Base-by-base conservation (phyloP, 2,329 filamentous ascomycete genomes). In the Lecanicillium sp. region DNA sequence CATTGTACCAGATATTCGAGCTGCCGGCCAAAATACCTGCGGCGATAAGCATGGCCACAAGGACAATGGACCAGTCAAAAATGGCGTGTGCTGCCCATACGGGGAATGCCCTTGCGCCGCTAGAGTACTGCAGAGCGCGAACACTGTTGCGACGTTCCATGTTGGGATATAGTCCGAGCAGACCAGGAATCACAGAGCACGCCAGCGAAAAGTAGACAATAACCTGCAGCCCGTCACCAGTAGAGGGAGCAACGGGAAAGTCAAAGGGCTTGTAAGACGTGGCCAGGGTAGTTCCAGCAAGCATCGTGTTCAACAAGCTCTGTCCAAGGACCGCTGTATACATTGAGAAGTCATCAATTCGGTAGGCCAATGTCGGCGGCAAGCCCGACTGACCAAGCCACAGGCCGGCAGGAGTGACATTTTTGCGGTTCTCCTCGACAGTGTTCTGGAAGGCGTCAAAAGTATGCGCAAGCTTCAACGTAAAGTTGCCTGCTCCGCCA, bases 161-260 rank as follows among this genome's bases (percentile, higher is more conserved):
- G 4, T 85, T 92, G 1, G 85, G 83, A 54, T 94, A 94, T 7
- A 94, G 64, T 0, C 83, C 76, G 52, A 94, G 90, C 63, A 94
- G 85, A 5, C 80, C 84, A 0, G 87, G 85, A 50, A 81, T 88
- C 1, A 80, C 78, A n/a, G 74, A 70, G 63, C 88, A 79, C 3
- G 80, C 83, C 9, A 94, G 68, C 11, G 80, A 77, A 48, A 89
- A 81, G 57, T 94, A 94, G 4, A 84, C 67, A 14, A 87, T 74
- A 9, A 90, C 66, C 53, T 92, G 84, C 22, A 94, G 62, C 1
- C 79, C 79, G 33, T 87, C 70, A 14, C 83, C 83, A 5, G 76
- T 75, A 17, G 68, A 68, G 1, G 82, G 76, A 9, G 74, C 62
- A 60, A 78, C 86, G 0, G 83, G 80, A 1, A 75, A 72, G 45